Base-by-base conservation (phyloP, 495 filamentous ascomycete genomes). In the Hypoxylon subgilvum region DNA sequence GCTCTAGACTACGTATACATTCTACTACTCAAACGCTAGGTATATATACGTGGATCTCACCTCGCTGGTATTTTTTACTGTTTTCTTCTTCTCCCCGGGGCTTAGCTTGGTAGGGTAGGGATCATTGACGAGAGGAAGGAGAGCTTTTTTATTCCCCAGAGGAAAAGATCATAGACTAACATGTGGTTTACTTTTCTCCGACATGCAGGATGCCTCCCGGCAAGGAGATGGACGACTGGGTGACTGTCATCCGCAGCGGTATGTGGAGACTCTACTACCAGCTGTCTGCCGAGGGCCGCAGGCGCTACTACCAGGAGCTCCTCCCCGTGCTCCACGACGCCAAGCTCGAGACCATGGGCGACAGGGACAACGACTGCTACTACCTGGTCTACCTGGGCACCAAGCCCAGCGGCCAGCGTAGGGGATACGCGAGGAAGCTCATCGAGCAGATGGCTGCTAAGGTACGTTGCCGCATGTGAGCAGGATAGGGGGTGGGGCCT, bases 361-460 rank as follows among this genome's bases (percentile, higher is more conserved):
- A 80, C 25, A 75, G 80, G 27, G 85, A 90, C 64, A 69, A 84
- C 51, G 79, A 82, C 59, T 87, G 82, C 64, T 86, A 82, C 70
- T 92, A 92, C 68, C 81, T 93, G 18, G 88, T 91, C 12, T 92
- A 90, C 71, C 73, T 93, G 57, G 89, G 89, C 53, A 89, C 87
- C 55, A 85, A 82, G 67, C 83, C 86, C 12, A 75, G 70, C 43
- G 79, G 82, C 10, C 79, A 84, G 49, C 84, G 88, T 22, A 82
- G 85, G 42, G 89, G 89, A 22, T 89, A 88, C 65, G 87, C 81
- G 17, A 82, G 76, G 62, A 82, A 82, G 72, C 74, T 91, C 57
- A 79, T 92, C 57, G 79, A 85, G 74, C 74, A 87, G 57, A 81
- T 86, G 67, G 85, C 85, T 41, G 72, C 69, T 18, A 75, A 76